phyloP scores from a whole-genome alignment of 768 basidiomycete species.

The Crepidotus variabilis region DNA sequence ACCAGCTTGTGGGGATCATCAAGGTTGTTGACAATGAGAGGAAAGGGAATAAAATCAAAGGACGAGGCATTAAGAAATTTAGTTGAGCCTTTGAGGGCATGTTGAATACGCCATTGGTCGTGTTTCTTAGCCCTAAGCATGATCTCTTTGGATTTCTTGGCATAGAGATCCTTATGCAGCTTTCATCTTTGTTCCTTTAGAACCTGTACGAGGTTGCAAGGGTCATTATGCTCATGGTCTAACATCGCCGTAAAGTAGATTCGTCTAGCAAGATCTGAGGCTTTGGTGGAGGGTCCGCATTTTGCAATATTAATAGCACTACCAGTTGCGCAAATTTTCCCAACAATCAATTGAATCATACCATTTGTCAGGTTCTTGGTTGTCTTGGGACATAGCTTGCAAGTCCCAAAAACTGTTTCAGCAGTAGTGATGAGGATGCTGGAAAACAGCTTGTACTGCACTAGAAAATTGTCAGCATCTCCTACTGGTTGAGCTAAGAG shows the following conservation, averaged over 20 bases:
- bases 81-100: constrained; percentile 8
- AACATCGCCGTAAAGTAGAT: too few species aligned
- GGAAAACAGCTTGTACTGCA: not conserved
- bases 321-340: not conserved
- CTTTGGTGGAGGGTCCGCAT: too few species aligned
- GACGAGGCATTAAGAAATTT: constrained; percentile 3
- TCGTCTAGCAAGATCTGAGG: too few species aligned
- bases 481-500: not conserved
- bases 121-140: not conserved
- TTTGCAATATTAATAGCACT: too few species aligned
- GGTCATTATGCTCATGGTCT: too few species aligned
- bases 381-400: not conserved
- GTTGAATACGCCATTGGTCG: not conserved
- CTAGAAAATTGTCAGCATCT: constrained; percentile 5
- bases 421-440: not conserved
- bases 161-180: not conserved
- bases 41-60: not conserved
- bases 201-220: too few species aligned
- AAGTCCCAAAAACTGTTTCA: not conserved
- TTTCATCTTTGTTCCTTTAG: too few species aligned
- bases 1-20: constrained; percentile 4
- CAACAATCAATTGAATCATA: not conserved
- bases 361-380: not conserved
- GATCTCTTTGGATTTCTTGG: not conserved
- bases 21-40: not conserved